Evolutionary conservation across 1,284 basidiomycete genomes (phyloP).

Genomic region (Crepidotus sp.): DNA sequence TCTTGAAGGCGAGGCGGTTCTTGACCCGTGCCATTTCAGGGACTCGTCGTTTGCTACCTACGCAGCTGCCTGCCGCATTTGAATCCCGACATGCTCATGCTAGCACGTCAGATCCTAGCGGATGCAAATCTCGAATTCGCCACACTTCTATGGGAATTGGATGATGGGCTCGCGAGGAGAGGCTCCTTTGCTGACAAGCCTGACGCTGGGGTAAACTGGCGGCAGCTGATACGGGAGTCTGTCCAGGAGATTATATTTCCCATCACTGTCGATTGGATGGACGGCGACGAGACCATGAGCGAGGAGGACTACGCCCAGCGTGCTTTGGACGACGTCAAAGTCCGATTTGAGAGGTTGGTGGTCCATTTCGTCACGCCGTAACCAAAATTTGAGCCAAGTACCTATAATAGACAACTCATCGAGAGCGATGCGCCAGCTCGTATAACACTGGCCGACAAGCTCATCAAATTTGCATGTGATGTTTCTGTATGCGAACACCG

Average conservation of each 20-base stretch:
- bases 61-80: conserved; percentile 9
- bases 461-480: conserved; percentile 35
- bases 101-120: conserved; percentile 11
- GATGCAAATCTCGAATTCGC: conserved; percentile 14
- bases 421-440: conserved; percentile 25
- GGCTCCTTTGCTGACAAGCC: neutral
- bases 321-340: conserved; percentile 31
- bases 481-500: conserved; percentile 31
- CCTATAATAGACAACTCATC: conserved; percentile 30
- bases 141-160: conserved; percentile 23
- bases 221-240: conserved; percentile 21
- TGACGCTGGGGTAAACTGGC: conserved; percentile 21
- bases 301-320: conserved; percentile 29
- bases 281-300: conserved; percentile 30
- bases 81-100: neutral
- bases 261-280: conserved; percentile 38
- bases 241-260: conserved; percentile 34
- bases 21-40: neutral
- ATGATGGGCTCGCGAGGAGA: conserved; percentile 5
- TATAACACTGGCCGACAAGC: conserved; percentile 26
- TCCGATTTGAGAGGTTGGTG: conserved; percentile 35
- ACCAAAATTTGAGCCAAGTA: conserved; percentile 8
- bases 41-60: conserved; percentile 11
- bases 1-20: neutral
- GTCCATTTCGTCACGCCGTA: conserved; percentile 5